Conservation (phyloP, 257 asterid genomes). For the Eucommia ulmoides region DNA sequence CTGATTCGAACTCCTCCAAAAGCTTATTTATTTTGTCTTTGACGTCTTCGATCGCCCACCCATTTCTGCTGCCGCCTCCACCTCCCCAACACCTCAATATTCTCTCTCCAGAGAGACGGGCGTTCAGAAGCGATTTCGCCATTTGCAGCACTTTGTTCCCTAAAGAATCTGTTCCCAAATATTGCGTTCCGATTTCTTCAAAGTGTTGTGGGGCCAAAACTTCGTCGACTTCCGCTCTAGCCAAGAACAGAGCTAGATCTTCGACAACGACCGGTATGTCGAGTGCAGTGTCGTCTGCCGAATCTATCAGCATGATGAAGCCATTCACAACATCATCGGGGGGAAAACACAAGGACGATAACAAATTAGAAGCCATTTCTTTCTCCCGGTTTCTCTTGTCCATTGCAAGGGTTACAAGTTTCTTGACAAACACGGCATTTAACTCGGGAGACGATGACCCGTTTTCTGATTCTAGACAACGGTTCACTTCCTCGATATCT, state of each 20-base stretch:
- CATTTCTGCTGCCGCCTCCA: slow-evolving; percentile 50
- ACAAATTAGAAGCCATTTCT: slow-evolving; percentile 84
- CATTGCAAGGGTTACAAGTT: slow-evolving; percentile 72
- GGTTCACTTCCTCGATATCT: slow-evolving; percentile 63
- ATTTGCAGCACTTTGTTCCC: slow-evolving; percentile 58
- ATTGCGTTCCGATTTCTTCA: slow-evolving; percentile 63
- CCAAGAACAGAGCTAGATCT: slow-evolving; percentile 75
- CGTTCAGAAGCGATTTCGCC: slow-evolving; percentile 57
- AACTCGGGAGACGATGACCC: slow-evolving; percentile 29
- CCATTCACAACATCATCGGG: slow-evolving; percentile 75
- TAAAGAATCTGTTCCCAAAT: slow-evolving; percentile 33
- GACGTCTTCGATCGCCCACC: slow-evolving; percentile 74
- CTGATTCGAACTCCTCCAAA: slow-evolving; percentile 62
- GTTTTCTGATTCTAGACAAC: slow-evolving; percentile 62
- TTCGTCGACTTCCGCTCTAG: slow-evolving; percentile 82
- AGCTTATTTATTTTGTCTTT: slow-evolving; percentile 68
- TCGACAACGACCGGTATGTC: slow-evolving; percentile 74
- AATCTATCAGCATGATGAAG: slow-evolving; percentile 55
- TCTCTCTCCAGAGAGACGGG: slow-evolving; percentile 78
- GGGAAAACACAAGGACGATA: slow-evolving; percentile 70
- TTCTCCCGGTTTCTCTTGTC: slow-evolving; percentile 85
- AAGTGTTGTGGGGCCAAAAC: slow-evolving; percentile 73
- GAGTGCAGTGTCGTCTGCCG: slow-evolving; percentile 84
- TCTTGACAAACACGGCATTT: slow-evolving; percentile 74
- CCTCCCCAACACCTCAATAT: slow-evolving; percentile 90